phyloP scores from a whole-genome alignment of 2,329 filamentous ascomycete species.

The Penicillium nordicum region DNA sequence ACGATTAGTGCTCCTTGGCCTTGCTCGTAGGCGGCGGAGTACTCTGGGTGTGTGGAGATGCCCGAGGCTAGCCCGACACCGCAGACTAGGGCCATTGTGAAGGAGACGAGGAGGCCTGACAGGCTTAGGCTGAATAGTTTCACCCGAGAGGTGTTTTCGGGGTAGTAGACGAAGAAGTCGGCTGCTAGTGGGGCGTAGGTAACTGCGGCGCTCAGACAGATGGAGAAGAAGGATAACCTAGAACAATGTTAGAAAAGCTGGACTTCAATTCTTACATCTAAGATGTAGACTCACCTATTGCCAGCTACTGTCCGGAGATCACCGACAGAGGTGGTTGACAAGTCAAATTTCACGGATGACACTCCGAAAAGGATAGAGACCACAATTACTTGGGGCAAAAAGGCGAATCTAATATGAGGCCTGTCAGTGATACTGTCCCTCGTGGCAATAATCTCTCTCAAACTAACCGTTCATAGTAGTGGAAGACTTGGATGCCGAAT shows the following conservation, averaged over 20 bases:
- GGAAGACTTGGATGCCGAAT: slow-evolving; percentile 66
- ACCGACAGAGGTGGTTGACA: slow-evolving; percentile 50
- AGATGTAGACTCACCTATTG: slow-evolving; percentile 29
- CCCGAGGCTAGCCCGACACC: slow-evolving; percentile 63
- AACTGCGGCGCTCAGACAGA: slow-evolving; percentile 63
- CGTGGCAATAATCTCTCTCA: not conserved
- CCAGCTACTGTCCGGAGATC: slow-evolving; percentile 52
- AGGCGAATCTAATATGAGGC: slow-evolving; percentile 51
- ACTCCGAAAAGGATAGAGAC: slow-evolving; percentile 61
- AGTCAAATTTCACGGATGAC: slow-evolving; percentile 59
- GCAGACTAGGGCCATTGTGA: slow-evolving; percentile 59
- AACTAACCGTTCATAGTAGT: slow-evolving; percentile 61
- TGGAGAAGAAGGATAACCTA: slow-evolving; percentile 64
- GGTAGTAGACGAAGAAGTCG: slow-evolving; percentile 67
- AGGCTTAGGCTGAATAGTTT: slow-evolving; percentile 58
- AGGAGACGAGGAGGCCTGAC: slow-evolving; percentile 55
- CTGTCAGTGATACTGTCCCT: not conserved
- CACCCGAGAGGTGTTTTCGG: slow-evolving; percentile 49
- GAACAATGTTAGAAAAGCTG: not conserved
- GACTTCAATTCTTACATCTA: no score
- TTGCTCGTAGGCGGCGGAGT: slow-evolving; percentile 54
- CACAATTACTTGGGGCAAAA: slow-evolving; percentile 61
- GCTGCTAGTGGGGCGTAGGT: slow-evolving; percentile 62
- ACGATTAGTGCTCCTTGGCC: slow-evolving; percentile 65
- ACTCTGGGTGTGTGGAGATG: slow-evolving; percentile 50